phyloP scores from a whole-genome alignment of 1,139 yeast genomes.

The Suhomyces taliae region DNA sequence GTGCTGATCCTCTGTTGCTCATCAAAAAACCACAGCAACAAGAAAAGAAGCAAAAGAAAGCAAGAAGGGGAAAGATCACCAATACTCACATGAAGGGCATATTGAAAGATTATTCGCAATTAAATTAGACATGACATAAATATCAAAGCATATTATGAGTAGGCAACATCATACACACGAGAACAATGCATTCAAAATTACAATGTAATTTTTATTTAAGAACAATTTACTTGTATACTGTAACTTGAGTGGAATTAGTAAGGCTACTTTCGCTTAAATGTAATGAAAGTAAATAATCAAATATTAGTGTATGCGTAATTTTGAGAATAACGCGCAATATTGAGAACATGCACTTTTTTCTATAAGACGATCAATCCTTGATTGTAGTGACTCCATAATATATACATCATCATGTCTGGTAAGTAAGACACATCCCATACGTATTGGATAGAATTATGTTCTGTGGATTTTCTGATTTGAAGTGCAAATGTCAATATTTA shows the following conservation, averaged over 20 bases:
- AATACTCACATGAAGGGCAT: slow-evolving; percentile 96
- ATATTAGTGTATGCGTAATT: background rate
- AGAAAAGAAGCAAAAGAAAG: slow-evolving; percentile 83
- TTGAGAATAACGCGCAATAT: slow-evolving; percentile 4
- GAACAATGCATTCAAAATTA: background rate
- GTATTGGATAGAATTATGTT: background rate
- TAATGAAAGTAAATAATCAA: background rate
- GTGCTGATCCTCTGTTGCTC: slow-evolving; percentile 90
- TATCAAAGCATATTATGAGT: background rate
- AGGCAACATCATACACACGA: background rate
- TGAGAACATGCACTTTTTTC: slow-evolving; percentile 1
- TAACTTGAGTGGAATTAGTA: too few species aligned
- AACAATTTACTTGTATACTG: too few species aligned
- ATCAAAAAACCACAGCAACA: slow-evolving; percentile 63
- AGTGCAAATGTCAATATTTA: background rate
- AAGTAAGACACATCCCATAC: slow-evolving; percentile 4
- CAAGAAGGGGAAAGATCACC: slow-evolving; percentile 90
- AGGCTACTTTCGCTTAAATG: background rate
- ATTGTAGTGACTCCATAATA: background rate
- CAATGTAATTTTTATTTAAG: too few species aligned
- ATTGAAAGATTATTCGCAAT: slow-evolving; percentile 73
- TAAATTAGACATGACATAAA: slow-evolving; percentile 24
- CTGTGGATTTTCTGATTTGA: too few species aligned
- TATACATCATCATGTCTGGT: slow-evolving; percentile 13
- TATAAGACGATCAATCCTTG: too few species aligned